Base-by-base conservation (phyloP, 2,329 filamentous ascomycete genomes). In the Setomelanomma holmii region DNA sequence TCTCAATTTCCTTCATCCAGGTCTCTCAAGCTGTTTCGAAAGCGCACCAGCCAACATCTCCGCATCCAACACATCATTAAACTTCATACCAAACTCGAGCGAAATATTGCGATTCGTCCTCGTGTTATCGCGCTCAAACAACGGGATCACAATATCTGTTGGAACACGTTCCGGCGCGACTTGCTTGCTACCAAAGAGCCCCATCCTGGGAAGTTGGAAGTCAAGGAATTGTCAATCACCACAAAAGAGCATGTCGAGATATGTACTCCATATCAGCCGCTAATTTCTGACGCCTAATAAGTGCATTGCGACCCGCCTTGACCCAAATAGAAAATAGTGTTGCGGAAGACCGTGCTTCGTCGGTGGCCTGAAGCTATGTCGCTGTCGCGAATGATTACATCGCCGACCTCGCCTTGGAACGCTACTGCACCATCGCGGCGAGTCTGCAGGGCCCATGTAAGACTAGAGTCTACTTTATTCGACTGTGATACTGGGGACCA, bases 1-100 rank as follows among this genome's bases (percentile, higher is more conserved):
- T 0, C 78, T 79, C 1, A 83, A 56, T 52, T 79, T 79, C 22
- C 71, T 72, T 80, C 80, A 83, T 27, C 77, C 76, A 1, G 75
- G 76, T 6, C 72, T 75, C 11, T 77, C 68, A 6, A 82, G 55
- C 12, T 83, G 61, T 12, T 56, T 62, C 8, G 66, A 61, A 1
- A 82, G 63, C 1, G 78, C 61, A 4, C 38, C 46, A 1, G 67
- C 63, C 1, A 83, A 67, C 39, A 68, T 77, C 0, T 75, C 58
- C 0, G 72, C 56, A 49, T 83, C 79, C 3, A 83, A 71, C 1
- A 80, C 77, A 51, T 79, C 76, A 51, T 82, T 75, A 56, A 82
- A 82, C 4, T 69, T 66, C 23, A 81, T 66, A 0, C 73, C 72
- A 23, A 61, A 59, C 30, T 62, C 40, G 4, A 66, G 5, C 3